Evolutionary conservation across 495 filamentous ascomycete genomes (phyloP).

Genomic region (Tuber umbilicatum): DNA sequence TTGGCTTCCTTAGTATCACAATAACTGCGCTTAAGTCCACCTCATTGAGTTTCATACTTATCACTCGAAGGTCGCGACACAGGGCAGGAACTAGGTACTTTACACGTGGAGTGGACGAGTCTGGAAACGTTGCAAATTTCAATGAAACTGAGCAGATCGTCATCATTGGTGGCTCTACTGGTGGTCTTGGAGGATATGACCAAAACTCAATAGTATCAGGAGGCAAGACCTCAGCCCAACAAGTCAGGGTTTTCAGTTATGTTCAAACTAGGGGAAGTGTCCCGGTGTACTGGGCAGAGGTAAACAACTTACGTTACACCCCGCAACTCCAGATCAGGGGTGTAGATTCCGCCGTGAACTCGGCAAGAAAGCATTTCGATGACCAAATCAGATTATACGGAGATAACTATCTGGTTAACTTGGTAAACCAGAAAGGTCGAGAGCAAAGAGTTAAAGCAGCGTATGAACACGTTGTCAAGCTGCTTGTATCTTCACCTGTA

Average conservation of each 20-base stretch:
- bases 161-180: conserved; percentile 70
- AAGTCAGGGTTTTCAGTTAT: conserved; percentile 79
- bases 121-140: conserved; percentile 91
- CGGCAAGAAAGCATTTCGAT: conserved; percentile 78
- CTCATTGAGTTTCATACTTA: conserved; percentile 75
- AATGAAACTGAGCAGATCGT: conserved; percentile 95
- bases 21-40: conserved; percentile 75
- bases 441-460: conserved; percentile 83
- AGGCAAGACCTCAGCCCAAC: conserved; percentile 21
- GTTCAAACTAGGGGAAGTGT: conserved; percentile 95
- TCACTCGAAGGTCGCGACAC: conserved; percentile 79
- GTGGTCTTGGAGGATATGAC: conserved; percentile 64
- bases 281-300: conserved; percentile 89
- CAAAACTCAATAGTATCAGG: conserved; percentile 18
- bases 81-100: conserved; percentile 89
- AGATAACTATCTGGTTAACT: conserved; percentile 93
- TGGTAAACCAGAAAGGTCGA: conserved; percentile 91
- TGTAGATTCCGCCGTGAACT: conserved; percentile 71
- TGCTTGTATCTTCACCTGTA: conserved; percentile 61
- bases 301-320: conserved; percentile 85
- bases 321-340: conserved; percentile 83
- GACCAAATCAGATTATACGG: conserved; percentile 91
- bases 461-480: conserved; percentile 81
- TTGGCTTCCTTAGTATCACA: conserved; percentile 82
- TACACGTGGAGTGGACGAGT: conserved; percentile 84